phyloP scores from a whole-genome alignment of 1,139 yeast species.

The Lodderomyces jiufengensis region DNA sequence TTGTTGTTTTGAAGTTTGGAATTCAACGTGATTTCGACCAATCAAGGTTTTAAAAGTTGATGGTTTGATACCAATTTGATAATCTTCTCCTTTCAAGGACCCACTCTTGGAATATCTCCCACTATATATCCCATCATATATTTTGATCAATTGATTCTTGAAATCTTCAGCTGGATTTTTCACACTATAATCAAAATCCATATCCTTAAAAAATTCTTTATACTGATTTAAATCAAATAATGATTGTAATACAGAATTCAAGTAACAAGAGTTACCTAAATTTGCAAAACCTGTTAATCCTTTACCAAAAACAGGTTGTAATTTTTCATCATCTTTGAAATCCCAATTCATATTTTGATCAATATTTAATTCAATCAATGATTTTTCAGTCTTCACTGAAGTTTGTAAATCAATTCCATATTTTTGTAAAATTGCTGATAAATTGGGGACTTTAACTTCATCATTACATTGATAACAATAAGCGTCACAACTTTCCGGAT shows the following conservation, averaged over 20 bases:
- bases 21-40: slow-evolving; percentile 78
- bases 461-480: slow-evolving; percentile 89
- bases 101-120: slow-evolving; percentile 67
- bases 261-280: slow-evolving; percentile 89
- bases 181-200: slow-evolving; percentile 25
- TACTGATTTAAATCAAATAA: slow-evolving; percentile 44
- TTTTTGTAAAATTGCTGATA: slow-evolving; percentile 46
- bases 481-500: slow-evolving; percentile 59
- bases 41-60: slow-evolving; percentile 68
- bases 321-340: slow-evolving; percentile 68
- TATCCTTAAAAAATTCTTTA: slow-evolving; percentile 27
- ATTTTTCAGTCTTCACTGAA: slow-evolving; percentile 71
- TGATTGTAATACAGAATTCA: slow-evolving; percentile 77
- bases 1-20: slow-evolving; percentile 84
- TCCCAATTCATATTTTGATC: slow-evolving; percentile 95
- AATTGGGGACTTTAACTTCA: slow-evolving; percentile 72
- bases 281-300: slow-evolving; percentile 80
- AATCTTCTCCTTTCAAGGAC: slow-evolving; percentile 44
- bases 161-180: slow-evolving; percentile 62
- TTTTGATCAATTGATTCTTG: slow-evolving; percentile 66
- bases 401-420: slow-evolving; percentile 68
- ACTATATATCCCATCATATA: slow-evolving; percentile 74
- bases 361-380: slow-evolving; percentile 80
- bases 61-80: slow-evolving; percentile 78
- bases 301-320: slow-evolving; percentile 63